Evolutionary conservation across 345 rosid species (phyloP), one percentile per base, ranked within the genome.

Genomic region (Lumnitzera littorea): DNA sequence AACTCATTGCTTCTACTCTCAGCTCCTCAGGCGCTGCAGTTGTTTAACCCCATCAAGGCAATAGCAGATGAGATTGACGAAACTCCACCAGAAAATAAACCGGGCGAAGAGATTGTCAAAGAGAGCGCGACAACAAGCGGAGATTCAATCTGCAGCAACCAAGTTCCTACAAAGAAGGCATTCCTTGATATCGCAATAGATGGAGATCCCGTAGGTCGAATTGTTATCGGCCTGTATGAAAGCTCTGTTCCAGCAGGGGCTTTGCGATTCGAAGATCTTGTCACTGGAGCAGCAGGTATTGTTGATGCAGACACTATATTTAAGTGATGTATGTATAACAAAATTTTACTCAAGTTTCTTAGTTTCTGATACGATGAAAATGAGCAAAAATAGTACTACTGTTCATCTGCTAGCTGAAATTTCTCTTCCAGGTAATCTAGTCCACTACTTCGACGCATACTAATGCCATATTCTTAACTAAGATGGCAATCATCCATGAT

Each of bases 111-210:
- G 43, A 5, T 0, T 36, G 43, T 36, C 43, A 36, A 4, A 36
- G 43, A n/a, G 67, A 57, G 57, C 61, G 50, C 23, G 17, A 23
- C 47, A 64, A 51, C 24, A 50, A 52, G 48, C 64, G 54, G 51
- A 11, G 12, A 50, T 41, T 17, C 61, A 24, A 51, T 12, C 49
- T 87, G 92, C 72, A 24, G 16, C 54, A 49, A 71, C 47, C 70
- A 69, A 71, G 64, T 67, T 62, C 62, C 79, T 0, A 75, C 81
- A 1, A 76, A 77, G 74, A 72, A 64, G 70, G 98, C 86, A 48
- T 92, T 84, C 68, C 71, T 92, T 1, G 98, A 92, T 56, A 68
- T 92, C 48, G 75, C 96, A 3, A 76, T 92, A 12, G 89, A 79
- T 53, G 86, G 96, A 56, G 77, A 89, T 51, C 82, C 94, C 1